Percentiles rank a stretch among this genome's conserved stretches.
These are phyloP conservation scores for Vigna hirtella DNA, from an alignment of 306 rosid species.

Conservation along the genomic window DNA sequence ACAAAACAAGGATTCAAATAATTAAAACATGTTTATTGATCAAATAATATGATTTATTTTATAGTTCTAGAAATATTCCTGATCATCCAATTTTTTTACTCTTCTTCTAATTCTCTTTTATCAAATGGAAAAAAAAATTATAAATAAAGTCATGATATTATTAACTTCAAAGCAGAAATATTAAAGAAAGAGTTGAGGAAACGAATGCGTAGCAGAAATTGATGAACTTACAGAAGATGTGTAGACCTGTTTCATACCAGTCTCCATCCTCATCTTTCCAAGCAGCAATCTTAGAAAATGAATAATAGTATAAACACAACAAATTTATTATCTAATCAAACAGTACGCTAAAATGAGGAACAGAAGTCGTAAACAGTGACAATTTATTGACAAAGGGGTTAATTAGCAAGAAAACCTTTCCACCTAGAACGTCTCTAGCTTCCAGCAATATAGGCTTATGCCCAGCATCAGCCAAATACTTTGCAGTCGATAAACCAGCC, in stretches of 20 bases:
- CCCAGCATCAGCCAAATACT: constrained; percentile 98
- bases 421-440: constrained; percentile 97
- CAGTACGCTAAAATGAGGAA: constrained; percentile 34
- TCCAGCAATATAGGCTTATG: constrained; percentile 90
- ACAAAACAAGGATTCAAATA: constrained; percentile 34
- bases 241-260: constrained; percentile 97
- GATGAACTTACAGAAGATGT: constrained; percentile 87
- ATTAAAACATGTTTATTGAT: constrained; percentile 22
- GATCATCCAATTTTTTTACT: neutral
- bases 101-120: neutral
- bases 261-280: constrained; percentile 99
- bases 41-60: constrained; percentile 20
- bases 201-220: constrained; percentile 10
- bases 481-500: constrained; percentile 97
- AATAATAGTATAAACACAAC: constrained; percentile 12
- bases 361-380: constrained; percentile 27
- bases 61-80: constrained; percentile 7
- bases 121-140: neutral
- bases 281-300: constrained; percentile 80
- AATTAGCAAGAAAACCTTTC: constrained; percentile 78
- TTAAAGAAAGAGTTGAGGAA: neutral
- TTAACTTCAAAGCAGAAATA: neutral
- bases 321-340: constrained; percentile 8
- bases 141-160: neutral
- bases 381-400: constrained; percentile 34